Percentiles rank a stretch among this genome's conserved stretches.
Conservation (phyloP, 495 filamentous ascomycete genomes). For the Aspergillus conjunctus region DNA sequence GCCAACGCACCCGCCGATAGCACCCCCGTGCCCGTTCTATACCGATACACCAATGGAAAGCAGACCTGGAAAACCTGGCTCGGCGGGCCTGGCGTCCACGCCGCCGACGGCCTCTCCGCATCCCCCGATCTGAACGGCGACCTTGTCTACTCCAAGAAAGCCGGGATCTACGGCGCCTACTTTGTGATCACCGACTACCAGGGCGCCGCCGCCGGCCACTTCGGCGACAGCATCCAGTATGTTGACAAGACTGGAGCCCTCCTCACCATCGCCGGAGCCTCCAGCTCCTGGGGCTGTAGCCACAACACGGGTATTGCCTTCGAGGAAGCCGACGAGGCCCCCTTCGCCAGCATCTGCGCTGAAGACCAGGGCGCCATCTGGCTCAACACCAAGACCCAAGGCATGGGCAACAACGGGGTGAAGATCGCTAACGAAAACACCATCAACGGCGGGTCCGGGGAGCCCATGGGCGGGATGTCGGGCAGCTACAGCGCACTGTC, state of each 20-base stretch:
- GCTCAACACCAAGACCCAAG: constrained; percentile 57
- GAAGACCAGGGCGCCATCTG: constrained; percentile 60
- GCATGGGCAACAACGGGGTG: constrained; percentile 49
- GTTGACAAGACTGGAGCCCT: constrained; percentile 46
- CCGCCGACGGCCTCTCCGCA: constrained; percentile 41
- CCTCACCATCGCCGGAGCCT: constrained; percentile 44
- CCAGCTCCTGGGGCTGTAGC: constrained; percentile 56
- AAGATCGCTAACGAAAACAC: constrained; percentile 60
- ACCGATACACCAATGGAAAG: constrained; percentile 49
- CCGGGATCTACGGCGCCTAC: constrained; percentile 56
- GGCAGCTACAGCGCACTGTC: constrained; percentile 55
- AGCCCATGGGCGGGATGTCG: constrained; percentile 59
- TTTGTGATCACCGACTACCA: constrained; percentile 57
- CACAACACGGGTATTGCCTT: constrained; percentile 62
- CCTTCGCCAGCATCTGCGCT: constrained; percentile 55
- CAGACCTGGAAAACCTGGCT: constrained; percentile 55
- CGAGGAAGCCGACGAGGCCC: constrained; percentile 51
- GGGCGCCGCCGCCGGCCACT: constrained; percentile 53
- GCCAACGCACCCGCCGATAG: constrained; percentile 45
- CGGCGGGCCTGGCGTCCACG: constrained; percentile 52
- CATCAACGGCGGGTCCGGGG: constrained; percentile 54
- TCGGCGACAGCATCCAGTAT: constrained; percentile 57
- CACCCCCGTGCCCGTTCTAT: constrained; percentile 50
- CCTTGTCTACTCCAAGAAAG: constrained; percentile 53
- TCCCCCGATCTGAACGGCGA: constrained; percentile 58